Base-by-base conservation (phyloP, 2,329 filamentous ascomycete genomes). In the Hymenoscyphus fructigenus region DNA sequence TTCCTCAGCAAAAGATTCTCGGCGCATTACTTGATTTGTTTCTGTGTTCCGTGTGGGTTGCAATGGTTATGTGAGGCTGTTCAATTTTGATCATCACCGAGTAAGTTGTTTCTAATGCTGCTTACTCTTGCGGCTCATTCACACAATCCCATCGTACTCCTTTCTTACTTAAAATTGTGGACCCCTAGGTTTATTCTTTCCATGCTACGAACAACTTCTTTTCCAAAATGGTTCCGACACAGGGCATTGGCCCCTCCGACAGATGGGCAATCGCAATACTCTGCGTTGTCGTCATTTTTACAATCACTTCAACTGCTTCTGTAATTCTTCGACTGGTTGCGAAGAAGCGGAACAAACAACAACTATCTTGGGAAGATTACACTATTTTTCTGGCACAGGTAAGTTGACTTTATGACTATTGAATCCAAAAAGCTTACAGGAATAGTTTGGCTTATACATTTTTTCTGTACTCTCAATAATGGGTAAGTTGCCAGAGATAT, bases 251-350 rank as follows among this genome's bases (percentile, higher is more conserved):
- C 41, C 41, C n/a, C 5, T 47, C 41, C 41, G n/a, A 47, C 7
- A 20, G n/a, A 2, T 47, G 41, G 41, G 41, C 41, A n/a, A 47
- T 36, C n/a, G 34, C 58, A 36, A 23, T 47, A 44, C 36, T 64
- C 14, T 64, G 59, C 34, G 15, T 64, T 7, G 58, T 61, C 23
- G 23, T 57, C 7, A 26, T 61, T 5, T 38, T 61, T 17, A 50
- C 59, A 6, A 14, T 61, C 26, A 64, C 63, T 17, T 61, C 63
- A 23, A 64, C 63, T 10, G 59, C 20, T 10, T 64, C 63, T 28
- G 38, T 64, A 14, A 58, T 61, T 55, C 63, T 64, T 61, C 63
- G 63, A 23, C n/a, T 64, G 34, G n/a, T 36, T 7, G 63, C 63
- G 34, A 64, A 64, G 59, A 64, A 29, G 23, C 20, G 32, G 29